A percentile compares a stretch with the other conserved stretches of the same genome.
These are phyloP conservation scores for Beta vulgaris DNA, from an alignment of 148 eudicot species.

Conservation along the genomic window DNA sequence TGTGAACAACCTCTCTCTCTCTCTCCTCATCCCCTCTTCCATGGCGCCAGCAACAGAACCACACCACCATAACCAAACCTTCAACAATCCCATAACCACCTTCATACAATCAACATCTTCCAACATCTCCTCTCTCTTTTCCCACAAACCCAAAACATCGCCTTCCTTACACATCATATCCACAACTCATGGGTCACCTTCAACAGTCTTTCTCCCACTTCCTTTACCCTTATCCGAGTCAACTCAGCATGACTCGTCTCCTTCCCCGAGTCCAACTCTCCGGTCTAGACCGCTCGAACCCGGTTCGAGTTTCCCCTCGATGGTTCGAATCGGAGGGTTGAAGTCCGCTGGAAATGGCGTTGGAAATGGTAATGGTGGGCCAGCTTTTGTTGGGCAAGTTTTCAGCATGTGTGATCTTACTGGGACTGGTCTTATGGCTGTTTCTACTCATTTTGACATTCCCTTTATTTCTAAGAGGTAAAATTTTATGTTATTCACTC, in stretches of 20 bases:
- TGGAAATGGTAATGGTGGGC: constrained; percentile 36
- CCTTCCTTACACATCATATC: constrained; percentile 19
- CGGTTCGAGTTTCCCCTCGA: constrained; percentile 47
- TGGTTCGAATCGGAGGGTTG: constrained; percentile 52
- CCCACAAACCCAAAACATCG: constrained; percentile 33
- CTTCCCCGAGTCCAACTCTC: constrained; percentile 28
- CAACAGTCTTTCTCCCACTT: constrained; percentile 42
- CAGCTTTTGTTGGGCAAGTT: constrained; percentile 91
- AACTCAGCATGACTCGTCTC: constrained; percentile 35
- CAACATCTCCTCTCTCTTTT: constrained; percentile 34
- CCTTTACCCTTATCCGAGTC: constrained; percentile 40
- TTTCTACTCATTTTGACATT: constrained; percentile 70
- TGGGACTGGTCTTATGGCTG: constrained; percentile 93
- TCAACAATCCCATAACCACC: constrained; percentile 22
- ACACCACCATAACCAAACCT: constrained; percentile 29
- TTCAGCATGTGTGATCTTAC: constrained; percentile 93
- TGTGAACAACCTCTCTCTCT: neutral
- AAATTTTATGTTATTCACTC: neutral
- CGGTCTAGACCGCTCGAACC: constrained; percentile 29
- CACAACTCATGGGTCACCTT: constrained; percentile 22
- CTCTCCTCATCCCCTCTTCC: neutral
- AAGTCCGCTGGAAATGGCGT: constrained; percentile 37
- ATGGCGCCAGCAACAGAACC: constrained; percentile 33
- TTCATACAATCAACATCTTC: constrained; percentile 52
- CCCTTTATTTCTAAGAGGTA: constrained; percentile 81